Base-by-base conservation (phyloP, 192 early-diverging fungal species). In the Rhizophagus prolifer region DNA sequence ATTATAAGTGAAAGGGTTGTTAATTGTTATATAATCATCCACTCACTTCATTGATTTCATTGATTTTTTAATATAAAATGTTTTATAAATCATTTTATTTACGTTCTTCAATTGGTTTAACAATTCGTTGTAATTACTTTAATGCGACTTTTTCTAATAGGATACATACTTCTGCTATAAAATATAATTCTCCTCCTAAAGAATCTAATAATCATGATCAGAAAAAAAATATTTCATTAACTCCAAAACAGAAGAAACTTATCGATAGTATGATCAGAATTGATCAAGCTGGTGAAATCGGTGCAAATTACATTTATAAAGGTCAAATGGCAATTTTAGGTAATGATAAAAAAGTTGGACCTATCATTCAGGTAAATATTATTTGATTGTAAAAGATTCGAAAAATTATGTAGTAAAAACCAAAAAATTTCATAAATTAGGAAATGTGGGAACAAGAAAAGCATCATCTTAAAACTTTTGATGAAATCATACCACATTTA, bases 391-490 rank as follows among this genome's bases (percentile, higher is more conserved):
- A 47, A 36, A 62, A 38, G 36, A 38, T 38, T 38, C 36, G n/a
- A 34, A 34, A 34, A 1, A 34, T 34, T 34, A 34, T 34, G 31
- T 34, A 34, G n/a, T n/a, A n/a, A n/a, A 34, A 34, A 34, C 4
- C 4, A 34, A 34, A 34, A 34, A 34, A 34, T 34, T 34, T 34
- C 2, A 34, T 34, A 38, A 36, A 0, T 9, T 64, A 93, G 86
- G 94, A 98, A 83, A 98, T 98, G 97, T 93, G 92, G 87, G 94
- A 97, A 50, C 97, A 99, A 66, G 96, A 99, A 80, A 92, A 94
- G 69, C 79, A 87, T 50, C 97, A 99, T 74, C 84, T 97, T 70
- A 78, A 79, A 19, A 87, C 86, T 19, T 95, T 99, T 84, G 92
- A 97, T 81, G 82, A 86, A 28, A 86, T 95, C 30, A 78, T 97